Evolutionary conservation across 1,139 yeast species (phyloP).

Genomic region (Kodamaea arcana): DNA sequence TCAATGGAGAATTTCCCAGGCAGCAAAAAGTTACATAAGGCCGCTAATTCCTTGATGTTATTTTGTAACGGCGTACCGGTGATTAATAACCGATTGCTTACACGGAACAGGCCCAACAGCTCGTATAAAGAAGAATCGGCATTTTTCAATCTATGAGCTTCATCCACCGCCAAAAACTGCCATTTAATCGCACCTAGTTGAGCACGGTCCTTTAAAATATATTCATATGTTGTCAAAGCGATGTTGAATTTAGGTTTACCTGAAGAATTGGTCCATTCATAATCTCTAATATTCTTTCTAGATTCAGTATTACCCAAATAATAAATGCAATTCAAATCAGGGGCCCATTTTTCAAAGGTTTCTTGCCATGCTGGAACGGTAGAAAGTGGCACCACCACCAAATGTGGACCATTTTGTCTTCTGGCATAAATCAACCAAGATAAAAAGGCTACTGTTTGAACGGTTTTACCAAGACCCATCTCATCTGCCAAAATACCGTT

Average conservation of each 20-base stretch:
- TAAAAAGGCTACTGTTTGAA: constrained; percentile 90
- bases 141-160: constrained; percentile 94
- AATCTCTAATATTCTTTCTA: constrained; percentile 74
- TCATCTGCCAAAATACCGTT: constrained; percentile 98
- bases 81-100: constrained; percentile 78
- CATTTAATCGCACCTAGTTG: constrained; percentile 83
- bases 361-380: constrained; percentile 99
- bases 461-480: constrained; percentile 98
- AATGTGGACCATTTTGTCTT: constrained; percentile 94
- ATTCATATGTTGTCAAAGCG: constrained; percentile 89
- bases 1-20: constrained; percentile 90
- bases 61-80: constrained; percentile 99
- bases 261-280: constrained; percentile 65
- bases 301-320: constrained; percentile 91
- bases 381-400: constrained; percentile 92
- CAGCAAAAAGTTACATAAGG: constrained; percentile 90
- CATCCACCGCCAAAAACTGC: constrained; percentile 98
- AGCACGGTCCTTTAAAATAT: constrained; percentile 79
- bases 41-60: constrained; percentile 91
- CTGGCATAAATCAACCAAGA: constrained; percentile 94
- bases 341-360: constrained; percentile 96
- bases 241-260: constrained; percentile 80
- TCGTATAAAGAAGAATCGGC: constrained; percentile 92
- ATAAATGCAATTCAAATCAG: constrained; percentile 87
- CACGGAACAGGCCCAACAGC: constrained; percentile 76